Evolutionary conservation across 805 yeast species (phyloP).

Genomic region (Pachysolen tannophilus): DNA sequence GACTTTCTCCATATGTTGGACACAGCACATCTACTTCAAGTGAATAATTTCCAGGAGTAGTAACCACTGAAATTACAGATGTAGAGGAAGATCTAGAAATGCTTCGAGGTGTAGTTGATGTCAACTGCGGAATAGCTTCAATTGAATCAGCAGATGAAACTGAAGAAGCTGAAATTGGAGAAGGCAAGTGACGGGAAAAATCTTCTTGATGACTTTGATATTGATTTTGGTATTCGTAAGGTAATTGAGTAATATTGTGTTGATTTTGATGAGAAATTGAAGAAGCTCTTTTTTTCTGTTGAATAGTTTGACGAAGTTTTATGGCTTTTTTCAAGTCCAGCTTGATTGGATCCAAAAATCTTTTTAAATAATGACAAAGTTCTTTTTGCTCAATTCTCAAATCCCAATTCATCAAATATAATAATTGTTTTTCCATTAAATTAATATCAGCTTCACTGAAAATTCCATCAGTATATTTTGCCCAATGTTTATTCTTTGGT

Average conservation of each 20-base stretch:
- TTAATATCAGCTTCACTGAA: constrained; percentile 63
- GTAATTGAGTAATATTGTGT: too few relatives aligned
- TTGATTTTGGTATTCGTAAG: constrained; percentile 7
- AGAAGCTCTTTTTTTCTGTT: constrained; percentile 1
- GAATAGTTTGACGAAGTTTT: constrained; percentile 18
- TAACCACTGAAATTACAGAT: background rate
- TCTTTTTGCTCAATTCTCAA: constrained; percentile 39
- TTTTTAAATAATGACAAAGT: constrained; percentile 29
- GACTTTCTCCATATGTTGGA: too few relatives aligned
- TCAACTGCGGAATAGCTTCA: constrained; percentile 1
- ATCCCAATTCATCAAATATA: constrained; percentile 66
- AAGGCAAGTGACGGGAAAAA: background rate
- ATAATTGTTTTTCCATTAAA: constrained; percentile 72
- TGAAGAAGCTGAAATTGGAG: constrained; percentile 1
- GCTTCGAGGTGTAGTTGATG: too few relatives aligned
- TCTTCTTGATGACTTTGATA: constrained; percentile 1
- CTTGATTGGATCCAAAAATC: constrained; percentile 46
- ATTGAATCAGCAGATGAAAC: constrained; percentile 2
- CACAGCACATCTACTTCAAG: constrained; percentile 1
- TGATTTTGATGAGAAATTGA: too few relatives aligned
- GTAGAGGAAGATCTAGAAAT: background rate
- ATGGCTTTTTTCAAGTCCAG: constrained; percentile 23
- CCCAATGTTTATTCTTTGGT: constrained; percentile 76
- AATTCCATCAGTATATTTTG: constrained; percentile 67
- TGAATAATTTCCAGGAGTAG: constrained; percentile 4